phyloP scores from a whole-genome alignment of 129 eudicot species.

The Gnaphalium uliginosum region DNA sequence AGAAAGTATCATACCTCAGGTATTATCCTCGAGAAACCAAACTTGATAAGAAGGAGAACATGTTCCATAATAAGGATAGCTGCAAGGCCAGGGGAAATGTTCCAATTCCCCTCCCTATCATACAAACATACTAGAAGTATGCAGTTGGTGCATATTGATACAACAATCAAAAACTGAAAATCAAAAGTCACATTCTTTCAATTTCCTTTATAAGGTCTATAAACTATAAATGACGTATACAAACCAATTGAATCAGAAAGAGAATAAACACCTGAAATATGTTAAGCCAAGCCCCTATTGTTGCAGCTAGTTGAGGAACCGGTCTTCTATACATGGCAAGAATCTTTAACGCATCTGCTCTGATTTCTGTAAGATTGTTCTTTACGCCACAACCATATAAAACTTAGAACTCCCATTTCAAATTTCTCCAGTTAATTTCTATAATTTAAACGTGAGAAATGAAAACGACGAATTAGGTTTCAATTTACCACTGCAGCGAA shows the following conservation, averaged over 20 bases:
- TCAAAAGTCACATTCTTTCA: slow-evolving; percentile 13
- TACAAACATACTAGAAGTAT: slow-evolving; percentile 79
- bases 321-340: slow-evolving; percentile 88
- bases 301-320: slow-evolving; percentile 73
- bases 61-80: slow-evolving; percentile 94
- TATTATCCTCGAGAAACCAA: slow-evolving; percentile 80
- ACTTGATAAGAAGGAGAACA: slow-evolving; percentile 72
- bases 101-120: slow-evolving; percentile 84
- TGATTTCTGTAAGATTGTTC: slow-evolving; percentile 86
- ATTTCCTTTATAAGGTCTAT: neutral
- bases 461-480: slow-evolving; percentile 1
- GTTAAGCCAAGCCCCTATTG: slow-evolving; percentile 95
- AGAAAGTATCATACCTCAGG: slow-evolving; percentile 60
- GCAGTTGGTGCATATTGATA: slow-evolving; percentile 94
- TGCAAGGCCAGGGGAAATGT: slow-evolving; percentile 90
- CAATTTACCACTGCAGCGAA: slow-evolving; percentile 75
- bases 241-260: neutral
- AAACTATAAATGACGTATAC: neutral
- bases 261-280: slow-evolving; percentile 71
- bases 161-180: slow-evolving; percentile 83
- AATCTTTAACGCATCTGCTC: slow-evolving; percentile 92
- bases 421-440: neutral
- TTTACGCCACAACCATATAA: slow-evolving; percentile 34
- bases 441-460: neutral
- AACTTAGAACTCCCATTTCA: slow-evolving; percentile 10